Evolutionary conservation across 495 filamentous ascomycete genomes (phyloP).

Genomic region (Aspergillus ellipticus): DNA sequence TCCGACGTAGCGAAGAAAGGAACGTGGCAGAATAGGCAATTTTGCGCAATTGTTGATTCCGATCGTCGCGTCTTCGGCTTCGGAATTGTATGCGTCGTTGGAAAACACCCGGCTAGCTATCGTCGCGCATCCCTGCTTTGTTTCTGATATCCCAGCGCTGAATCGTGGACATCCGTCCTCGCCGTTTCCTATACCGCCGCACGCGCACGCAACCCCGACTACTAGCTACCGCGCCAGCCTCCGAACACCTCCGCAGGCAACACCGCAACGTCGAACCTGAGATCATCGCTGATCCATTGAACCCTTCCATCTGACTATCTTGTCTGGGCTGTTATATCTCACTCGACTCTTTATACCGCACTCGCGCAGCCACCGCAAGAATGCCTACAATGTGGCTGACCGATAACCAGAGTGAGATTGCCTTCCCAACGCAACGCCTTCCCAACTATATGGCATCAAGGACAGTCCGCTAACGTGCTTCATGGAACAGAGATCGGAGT

Average conservation of each 20-base stretch:
- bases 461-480: slow-evolving; percentile 13
- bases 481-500: slow-evolving; percentile 76
- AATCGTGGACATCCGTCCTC: background rate
- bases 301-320: background rate
- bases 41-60: slow-evolving; percentile 9
- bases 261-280: background rate
- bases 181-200: background rate
- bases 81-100: background rate
- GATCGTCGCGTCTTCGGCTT: background rate
- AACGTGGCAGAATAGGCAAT: slow-evolving; percentile 24
- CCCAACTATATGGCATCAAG: background rate
- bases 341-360: background rate
- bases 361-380: slow-evolving; percentile 2
- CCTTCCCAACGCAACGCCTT: background rate
- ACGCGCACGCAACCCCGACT: background rate
- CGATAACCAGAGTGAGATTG: slow-evolving; percentile 82
- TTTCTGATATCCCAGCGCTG: background rate
- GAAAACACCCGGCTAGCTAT: background rate
- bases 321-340: background rate
- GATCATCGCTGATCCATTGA: background rate
- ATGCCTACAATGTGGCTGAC: slow-evolving; percentile 90
- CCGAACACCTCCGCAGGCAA: background rate
- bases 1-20: slow-evolving; percentile 7
- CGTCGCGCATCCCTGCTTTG: background rate
- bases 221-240: background rate